Base-by-base conservation (phyloP, 805 yeast genomes). In the Nakazawaea siamensis region DNA sequence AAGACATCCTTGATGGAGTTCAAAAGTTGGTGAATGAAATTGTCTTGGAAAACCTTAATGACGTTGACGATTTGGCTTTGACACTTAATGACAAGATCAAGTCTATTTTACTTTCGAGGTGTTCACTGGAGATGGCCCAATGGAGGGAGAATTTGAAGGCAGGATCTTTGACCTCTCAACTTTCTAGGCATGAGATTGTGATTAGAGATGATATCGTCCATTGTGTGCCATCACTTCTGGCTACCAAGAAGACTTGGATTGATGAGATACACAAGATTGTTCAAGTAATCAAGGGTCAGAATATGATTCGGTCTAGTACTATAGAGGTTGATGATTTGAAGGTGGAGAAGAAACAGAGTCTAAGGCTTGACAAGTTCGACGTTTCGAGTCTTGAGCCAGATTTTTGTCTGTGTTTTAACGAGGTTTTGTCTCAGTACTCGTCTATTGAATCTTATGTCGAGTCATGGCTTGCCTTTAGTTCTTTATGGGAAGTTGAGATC, bases 381-480 rank as follows among this genome's bases (percentile, higher is more conserved):
- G n/a, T 6, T 3, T 11, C 18, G 29, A 24, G 9, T n/a, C 25
- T 43, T 15, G 23, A 25, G 13, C n/a, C 18, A 6, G 15, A 7
- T 8, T 17, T 58, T 29, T 36, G 44, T 7, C 17, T 33, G 1
- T 49, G 55, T 4, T 33, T 60, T 12, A 33, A 32, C 1, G 37
- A 42, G 4, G 48, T 74, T 5, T 71, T 69, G n/a, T 16, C 15
- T 0, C 38, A 56, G 4, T 47, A 59, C 14, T 25, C 30, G 0
- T 38, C 49, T 3, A 66, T 71, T 0, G 29, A 44, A 0, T 33
- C 13, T 0, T 77, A 76, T 43, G 51, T 69, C 13, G 35, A 46
- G 1, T 57, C 59, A 13, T 83, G 94, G 94, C 45, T 48, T 2
- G 55, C 54, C 15, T 59, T 79, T 18, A 81, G 77, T 47, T 52